phyloP scores from a whole-genome alignment of 495 filamentous ascomycete genomes.

The Penicillium atrosanguineum region DNA sequence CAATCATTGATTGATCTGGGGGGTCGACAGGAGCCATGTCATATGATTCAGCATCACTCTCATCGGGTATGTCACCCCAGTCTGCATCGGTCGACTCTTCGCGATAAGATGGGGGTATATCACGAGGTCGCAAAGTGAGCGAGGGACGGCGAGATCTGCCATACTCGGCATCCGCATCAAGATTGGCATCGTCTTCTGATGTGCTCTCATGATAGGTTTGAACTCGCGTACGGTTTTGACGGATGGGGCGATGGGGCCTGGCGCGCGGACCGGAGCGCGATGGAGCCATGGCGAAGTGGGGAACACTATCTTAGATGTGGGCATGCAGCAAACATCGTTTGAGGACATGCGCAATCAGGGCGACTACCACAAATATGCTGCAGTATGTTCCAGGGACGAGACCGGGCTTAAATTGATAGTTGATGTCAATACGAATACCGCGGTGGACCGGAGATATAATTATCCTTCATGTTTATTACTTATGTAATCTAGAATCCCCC shows the following conservation, averaged over 20 bases:
- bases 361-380: background rate
- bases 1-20: background rate
- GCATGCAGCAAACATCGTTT: background rate
- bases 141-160: conserved; percentile 14
- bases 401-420: background rate
- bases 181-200: conserved; percentile 25
- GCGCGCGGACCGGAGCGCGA: conserved; percentile 17
- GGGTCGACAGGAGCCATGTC: background rate
- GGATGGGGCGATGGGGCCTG: conserved; percentile 33
- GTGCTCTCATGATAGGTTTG: conserved; percentile 40
- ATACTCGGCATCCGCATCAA: conserved; percentile 12
- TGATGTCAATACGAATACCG: background rate
- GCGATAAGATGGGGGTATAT: conserved; percentile 38
- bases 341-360: background rate
- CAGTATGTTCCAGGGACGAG: background rate
- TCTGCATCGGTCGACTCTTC: conserved; percentile 44
- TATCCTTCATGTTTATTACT: too few species aligned
- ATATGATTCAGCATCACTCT: conserved; percentile 10
- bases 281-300: conserved; percentile 23
- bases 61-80: conserved; percentile 12
- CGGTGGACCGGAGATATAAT: too few species aligned
- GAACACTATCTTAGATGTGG: background rate
- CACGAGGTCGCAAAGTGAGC: conserved; percentile 37
- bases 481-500: too few species aligned
- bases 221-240: conserved; percentile 38